Percentiles rank a stretch among this genome's conserved stretches.
These are phyloP conservation scores for Cavenderia fasciculata DNA, from an alignment of 78 protist genomes.

Conservation along the genomic window DNA sequence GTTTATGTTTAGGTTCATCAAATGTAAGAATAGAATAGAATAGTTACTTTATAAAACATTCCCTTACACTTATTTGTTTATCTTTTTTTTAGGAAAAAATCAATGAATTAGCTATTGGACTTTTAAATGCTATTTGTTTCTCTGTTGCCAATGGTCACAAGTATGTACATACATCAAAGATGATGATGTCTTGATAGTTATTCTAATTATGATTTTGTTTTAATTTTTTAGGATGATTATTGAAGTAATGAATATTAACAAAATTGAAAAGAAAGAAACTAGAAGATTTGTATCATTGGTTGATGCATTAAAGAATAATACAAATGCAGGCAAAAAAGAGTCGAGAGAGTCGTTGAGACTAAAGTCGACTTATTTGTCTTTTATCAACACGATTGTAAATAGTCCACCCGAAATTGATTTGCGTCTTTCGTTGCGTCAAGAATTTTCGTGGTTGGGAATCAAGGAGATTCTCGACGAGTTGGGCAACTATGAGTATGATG, in stretches of 20 bases:
- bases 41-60: neutral
- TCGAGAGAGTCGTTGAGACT: slow-evolving; percentile 32
- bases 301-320: slow-evolving; percentile 23
- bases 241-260: slow-evolving; percentile 43
- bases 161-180: slow-evolving; percentile 3
- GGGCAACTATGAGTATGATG: slow-evolving; percentile 53
- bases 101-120: slow-evolving; percentile 68
- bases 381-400: slow-evolving; percentile 62
- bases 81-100: slow-evolving; percentile 24
- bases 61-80: neutral
- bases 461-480: slow-evolving; percentile 52
- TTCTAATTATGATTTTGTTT: neutral
- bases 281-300: slow-evolving; percentile 66
- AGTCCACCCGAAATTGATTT: slow-evolving; percentile 67
- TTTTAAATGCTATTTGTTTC: slow-evolving; percentile 48
- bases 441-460: slow-evolving; percentile 76
- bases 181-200: neutral
- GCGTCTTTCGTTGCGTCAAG: slow-evolving; percentile 55
- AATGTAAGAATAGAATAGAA: slow-evolving; percentile 19
- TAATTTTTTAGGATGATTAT: slow-evolving; percentile 1
- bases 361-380: slow-evolving; percentile 68
- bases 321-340: slow-evolving; percentile 30
- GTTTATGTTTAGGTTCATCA: slow-evolving; percentile 44
- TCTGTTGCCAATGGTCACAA: slow-evolving; percentile 29
- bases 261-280: slow-evolving; percentile 10